Evolutionary conservation across 371 early-diverging fungal genomes (phyloP).

Genomic region (Mucor circinelloides): DNA sequence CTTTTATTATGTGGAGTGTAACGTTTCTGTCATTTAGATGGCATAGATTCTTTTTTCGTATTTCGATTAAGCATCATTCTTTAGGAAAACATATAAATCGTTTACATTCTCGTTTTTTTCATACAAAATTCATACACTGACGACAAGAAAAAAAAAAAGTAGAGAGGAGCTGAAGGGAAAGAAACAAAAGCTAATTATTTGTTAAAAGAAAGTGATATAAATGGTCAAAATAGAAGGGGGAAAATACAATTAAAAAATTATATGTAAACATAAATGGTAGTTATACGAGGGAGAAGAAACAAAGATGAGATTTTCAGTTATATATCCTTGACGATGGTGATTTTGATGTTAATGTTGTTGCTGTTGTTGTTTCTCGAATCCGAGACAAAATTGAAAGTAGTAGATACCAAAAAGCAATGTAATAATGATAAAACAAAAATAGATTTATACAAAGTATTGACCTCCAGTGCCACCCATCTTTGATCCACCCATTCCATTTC

Average conservation of each 20-base stretch:
- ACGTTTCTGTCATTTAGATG: no score
- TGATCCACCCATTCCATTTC: constrained; percentile 27
- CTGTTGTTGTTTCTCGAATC: not conserved
- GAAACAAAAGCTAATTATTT: no score
- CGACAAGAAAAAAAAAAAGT: no score
- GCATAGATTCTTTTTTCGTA: no score
- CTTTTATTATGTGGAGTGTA: no score
- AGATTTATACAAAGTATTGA: constrained; percentile 50
- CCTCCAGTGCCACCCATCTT: constrained; percentile 45
- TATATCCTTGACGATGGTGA: not conserved
- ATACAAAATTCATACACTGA: no score
- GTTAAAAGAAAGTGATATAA: no score
- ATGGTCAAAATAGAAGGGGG: not conserved
- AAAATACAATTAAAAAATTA: not conserved
- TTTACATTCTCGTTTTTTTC: no score
- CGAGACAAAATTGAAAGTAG: not conserved
- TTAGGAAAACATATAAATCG: no score
- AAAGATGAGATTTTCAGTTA: no score
- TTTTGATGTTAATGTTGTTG: not conserved
- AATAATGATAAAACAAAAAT: not conserved
- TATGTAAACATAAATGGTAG: not conserved
- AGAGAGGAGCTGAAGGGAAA: no score
- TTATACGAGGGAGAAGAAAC: not conserved
- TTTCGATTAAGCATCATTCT: no score
- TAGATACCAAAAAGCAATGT: not conserved